Evolutionary conservation across 306 rosid species (phyloP).

Genomic region (Adenanthera pavonina): DNA sequence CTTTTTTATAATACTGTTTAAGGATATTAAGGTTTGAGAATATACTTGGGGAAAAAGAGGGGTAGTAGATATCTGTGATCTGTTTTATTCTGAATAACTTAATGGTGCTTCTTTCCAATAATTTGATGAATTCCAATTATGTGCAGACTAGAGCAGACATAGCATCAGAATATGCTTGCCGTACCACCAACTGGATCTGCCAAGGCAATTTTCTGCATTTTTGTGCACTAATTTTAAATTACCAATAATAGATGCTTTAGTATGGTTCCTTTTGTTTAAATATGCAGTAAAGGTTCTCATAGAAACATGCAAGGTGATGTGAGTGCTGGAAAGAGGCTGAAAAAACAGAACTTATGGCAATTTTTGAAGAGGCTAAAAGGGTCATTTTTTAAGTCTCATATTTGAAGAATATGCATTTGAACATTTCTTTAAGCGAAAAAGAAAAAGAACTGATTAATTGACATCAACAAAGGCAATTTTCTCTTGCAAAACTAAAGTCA

Average conservation of each 20-base stretch:
- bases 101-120: slow-evolving; percentile 30
- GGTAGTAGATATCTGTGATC: neutral
- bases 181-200: slow-evolving; percentile 89
- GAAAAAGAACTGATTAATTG: too few species aligned
- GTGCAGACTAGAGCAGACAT: slow-evolving; percentile 75
- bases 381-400: too few species aligned
- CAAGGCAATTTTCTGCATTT: slow-evolving; percentile 62
- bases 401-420: too few species aligned
- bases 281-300: slow-evolving; percentile 22
- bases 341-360: too few species aligned
- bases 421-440: too few species aligned
- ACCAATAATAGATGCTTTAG: neutral
- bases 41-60: slow-evolving; percentile 8
- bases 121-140: slow-evolving; percentile 24
- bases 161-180: slow-evolving; percentile 91
- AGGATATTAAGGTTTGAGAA: neutral
- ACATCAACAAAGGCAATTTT: too few species aligned
- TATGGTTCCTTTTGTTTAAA: slow-evolving; percentile 28
- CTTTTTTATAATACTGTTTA: neutral
- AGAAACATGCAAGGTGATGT: slow-evolving; percentile 11
- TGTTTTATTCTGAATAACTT: neutral
- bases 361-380: too few species aligned
- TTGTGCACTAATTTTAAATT: slow-evolving; percentile 32
- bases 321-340: neutral
- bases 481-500: too few species aligned